Evolutionary conservation across 2,329 filamentous ascomycete species (phyloP), one percentile per base, ranked within the genome.

Genomic region (Aspergillus sp.): DNA sequence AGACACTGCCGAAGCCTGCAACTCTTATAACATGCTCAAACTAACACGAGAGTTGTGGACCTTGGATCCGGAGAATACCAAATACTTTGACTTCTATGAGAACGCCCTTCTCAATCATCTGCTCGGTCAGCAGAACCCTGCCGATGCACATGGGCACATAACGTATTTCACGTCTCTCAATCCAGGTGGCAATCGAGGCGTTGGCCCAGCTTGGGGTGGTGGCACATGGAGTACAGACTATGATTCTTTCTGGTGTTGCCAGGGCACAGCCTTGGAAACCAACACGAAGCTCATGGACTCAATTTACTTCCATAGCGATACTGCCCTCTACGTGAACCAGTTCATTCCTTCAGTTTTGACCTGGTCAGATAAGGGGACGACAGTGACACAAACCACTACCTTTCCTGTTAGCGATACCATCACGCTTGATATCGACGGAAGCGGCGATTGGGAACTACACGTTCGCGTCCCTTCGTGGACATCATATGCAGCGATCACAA

Each of bases 1-100:
- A 0, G 79, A 82, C 59, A 81, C 79, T 0, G 74, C 72, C 42
- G 79, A 82, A 63, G 72, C 72, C 2, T 82, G 79, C 65, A 81
- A 82, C 61, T 78, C 77, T 0, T 81, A 81, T 61, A 82, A 82
- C 58, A 82, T 82, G 79, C 75, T 82, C 43, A 81, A 81, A 60
- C 64, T 82, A 33, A 80, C 79, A 0, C 72, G 78, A 1, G 78
- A 81, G 50, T 69, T 82, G 4, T 82, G 75, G 74, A 63, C 70
- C 1, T 62, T 74, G 30, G 67, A 77, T 24, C 76, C 77, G 0
- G 63, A 56, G 0, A 66, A 65, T 16, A 62, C 73, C 2, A 62
- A 66, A 1, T 81, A 81, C 61, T 80, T 82, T 55, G 79, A 82
- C 63, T 82, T 72, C 57, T 82, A 81, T 59, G 79, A 82, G 65